Evolutionary conservation across 2,329 filamentous ascomycete species (phyloP), one percentile per base, ranked within the genome.

Genomic region (Penicillium palitans): DNA sequence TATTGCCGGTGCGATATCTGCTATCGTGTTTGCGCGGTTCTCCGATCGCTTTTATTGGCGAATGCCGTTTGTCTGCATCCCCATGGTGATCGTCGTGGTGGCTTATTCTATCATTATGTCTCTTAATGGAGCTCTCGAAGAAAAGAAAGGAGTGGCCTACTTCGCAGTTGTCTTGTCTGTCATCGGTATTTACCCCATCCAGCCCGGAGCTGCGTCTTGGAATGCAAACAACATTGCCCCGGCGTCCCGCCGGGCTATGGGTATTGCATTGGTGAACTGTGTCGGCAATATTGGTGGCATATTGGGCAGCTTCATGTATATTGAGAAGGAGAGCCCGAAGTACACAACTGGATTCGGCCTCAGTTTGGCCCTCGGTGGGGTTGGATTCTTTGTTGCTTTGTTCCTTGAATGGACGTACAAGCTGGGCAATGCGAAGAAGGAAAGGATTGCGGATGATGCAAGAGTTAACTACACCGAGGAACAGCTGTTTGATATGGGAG

Each of bases 401-500:
- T 15, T 65, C 9, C 59, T 69, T 6, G 66, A 71, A 41, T 57
- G 53, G 42, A 62, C 53, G 7, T 70, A 71, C 50, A 60, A 63
- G 52, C 46, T 33, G 24, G 64, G 60, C 9, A 61, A 55, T 27
- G 59, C 59, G 13, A 70, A 59, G 55, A 62, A 69, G 60, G 57
- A 41, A 15, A 42, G 31, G n/a, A 13, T 55, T 45, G 47, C 48
- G 13, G 59, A 55, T 25, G 56, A 61, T 19, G 41, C 41, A 6
- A 59, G 52, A 9, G 42, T 52, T 9, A 61, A 47, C 10, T 78
- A 78, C 57, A 70, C 67, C 0, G 75, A 78, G 35, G 68, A 77
- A 17, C 69, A 79, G 57, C 45, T 79, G 64, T 59, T 77, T 56
- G 69, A 74, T 17, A 59, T 79, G 68, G 77, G 77, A 6, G 77